Evolutionary conservation across 202 grass and related monocot species (phyloP), one percentile per base, ranked within the genome.

Genomic region (Zizania palustris): DNA sequence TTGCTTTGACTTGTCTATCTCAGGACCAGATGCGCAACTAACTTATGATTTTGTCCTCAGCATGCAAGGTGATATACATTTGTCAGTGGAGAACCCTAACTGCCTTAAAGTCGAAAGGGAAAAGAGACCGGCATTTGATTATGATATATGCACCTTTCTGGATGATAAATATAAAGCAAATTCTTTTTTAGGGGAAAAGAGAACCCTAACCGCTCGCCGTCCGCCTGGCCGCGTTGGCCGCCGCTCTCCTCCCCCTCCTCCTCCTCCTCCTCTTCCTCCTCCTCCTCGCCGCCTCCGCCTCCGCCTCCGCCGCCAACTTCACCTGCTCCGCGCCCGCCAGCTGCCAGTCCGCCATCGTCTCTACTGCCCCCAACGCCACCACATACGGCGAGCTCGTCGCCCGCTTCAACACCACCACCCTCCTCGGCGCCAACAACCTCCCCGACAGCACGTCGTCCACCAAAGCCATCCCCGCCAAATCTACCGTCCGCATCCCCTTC

Each of bases 401-500:
- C 49, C 85, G 82, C 71, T 97, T 97, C 81, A 80, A 84, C 72
- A 84, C 80, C 70, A 75, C 84, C 53, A 40, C 83, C 22, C 58
- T 93, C 56, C 83, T 97, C 38, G 78, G 84, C 71, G 63, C 88
- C 67, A 97, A 91, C 76, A 36, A 50, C 71, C 86, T 74, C 34
- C 0, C 62, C 0, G 0, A 15, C 4, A 0, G 1, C 14, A 83
- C 86, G 3, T 0, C 66, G 3, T 9, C 33, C 0, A 9, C 16
- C 44, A 0, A 7, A 14, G 0, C 6, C 65, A 38, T 93, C 64
- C 0, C 8, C 0, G 72, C 84, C 33, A 61, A 65, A 0, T 4
- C 41, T 20, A 87, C 19, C 15, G 63, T 97, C 3, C 10, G 8
- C 63, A 19, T 97, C 71, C 86, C 86, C 11, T 73, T 91, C 67